Evolutionary conservation across 2,329 filamentous ascomycete species (phyloP), one percentile per base, ranked within the genome.

Genomic region (Phialocephala sp.): DNA sequence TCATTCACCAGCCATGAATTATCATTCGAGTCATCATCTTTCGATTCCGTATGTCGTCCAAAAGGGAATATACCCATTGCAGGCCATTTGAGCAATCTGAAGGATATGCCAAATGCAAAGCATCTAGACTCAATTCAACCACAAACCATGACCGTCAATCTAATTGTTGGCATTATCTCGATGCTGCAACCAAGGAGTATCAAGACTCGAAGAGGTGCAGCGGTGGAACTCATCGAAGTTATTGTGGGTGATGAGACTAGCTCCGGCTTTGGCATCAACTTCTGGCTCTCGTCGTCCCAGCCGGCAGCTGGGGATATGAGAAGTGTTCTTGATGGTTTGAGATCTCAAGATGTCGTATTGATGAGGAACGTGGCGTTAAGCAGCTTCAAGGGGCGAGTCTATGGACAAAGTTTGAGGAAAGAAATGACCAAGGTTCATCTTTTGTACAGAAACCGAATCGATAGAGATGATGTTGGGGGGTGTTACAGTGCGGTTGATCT

Each of bases 201-300:
- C 22, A 85, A 82, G 36, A 92, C 93, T 0, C 84, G 86, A 45
- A 89, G 85, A 80, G 86, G 89, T 32, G 78, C 79, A 12, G 81
- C 82, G 8, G 83, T 89, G 60, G 85, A 91, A 6, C 83, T 97
- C 2, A 80, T 94, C 47, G 93, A 97, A 77, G 77, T 95, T 1
- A 81, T 94, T 0, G 87, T 97, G 0, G 94, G 91, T 5, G 94
- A 98, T 76, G 91, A 97, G 60, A 97, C 93, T 0, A 87, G 84
- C 69, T 87, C 91, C 0, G 91, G 90, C 2, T 97, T 97, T 78
- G 87, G 84, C 35, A 83, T 97, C 63, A 94, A 91, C 2, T 93
- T 97, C 76, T 98, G 94, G 94, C 80, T 97, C 1, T 79, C 84
- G 2, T 67, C 68, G 54, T 69, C 41, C 45, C 69, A 63, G 18